phyloP scores from a whole-genome alignment of 495 filamentous ascomycete genomes.

The Cairneyella variabilis region DNA sequence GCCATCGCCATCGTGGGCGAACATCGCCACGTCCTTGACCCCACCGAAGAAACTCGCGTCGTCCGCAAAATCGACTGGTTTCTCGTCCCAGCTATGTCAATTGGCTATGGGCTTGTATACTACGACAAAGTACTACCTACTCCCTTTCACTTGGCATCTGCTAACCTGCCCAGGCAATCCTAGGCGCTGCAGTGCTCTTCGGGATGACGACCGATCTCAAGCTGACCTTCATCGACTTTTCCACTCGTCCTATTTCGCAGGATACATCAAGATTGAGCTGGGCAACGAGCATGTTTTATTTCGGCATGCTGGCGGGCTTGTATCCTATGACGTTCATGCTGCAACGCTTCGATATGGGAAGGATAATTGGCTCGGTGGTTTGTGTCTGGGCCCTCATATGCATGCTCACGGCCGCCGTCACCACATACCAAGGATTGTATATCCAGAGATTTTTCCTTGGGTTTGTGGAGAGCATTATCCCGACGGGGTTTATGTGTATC shows the following conservation, averaged over 20 bases:
- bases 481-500: conserved; percentile 65
- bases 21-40: conserved; percentile 48
- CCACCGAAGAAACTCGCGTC: conserved; percentile 47
- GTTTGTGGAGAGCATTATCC: conserved; percentile 63
- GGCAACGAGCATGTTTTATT: conserved; percentile 78
- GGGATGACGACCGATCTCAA: conserved; percentile 69
- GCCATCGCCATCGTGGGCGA: conserved; percentile 48
- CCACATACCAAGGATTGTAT: conserved; percentile 59
- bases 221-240: conserved; percentile 47
- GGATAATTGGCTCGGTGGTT: conserved; percentile 59
- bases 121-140: conserved; percentile 61
- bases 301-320: conserved; percentile 69
- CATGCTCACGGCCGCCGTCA: conserved; percentile 65
- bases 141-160: background rate
- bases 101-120: conserved; percentile 72
- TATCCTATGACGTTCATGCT: conserved; percentile 69
- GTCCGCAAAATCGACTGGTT: conserved; percentile 68
- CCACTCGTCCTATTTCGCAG: conserved; percentile 49
- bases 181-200: conserved; percentile 68
- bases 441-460: conserved; percentile 71
- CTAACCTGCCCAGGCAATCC: conserved; percentile 50
- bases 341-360: conserved; percentile 61
- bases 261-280: conserved; percentile 64
- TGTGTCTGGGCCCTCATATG: conserved; percentile 64
- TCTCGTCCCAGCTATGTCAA: conserved; percentile 67